Percentiles rank a stretch among this genome's conserved stretches.
Evolutionary conservation across 106 monocot species (phyloP).

Genomic region (Allium cepa): DNA sequence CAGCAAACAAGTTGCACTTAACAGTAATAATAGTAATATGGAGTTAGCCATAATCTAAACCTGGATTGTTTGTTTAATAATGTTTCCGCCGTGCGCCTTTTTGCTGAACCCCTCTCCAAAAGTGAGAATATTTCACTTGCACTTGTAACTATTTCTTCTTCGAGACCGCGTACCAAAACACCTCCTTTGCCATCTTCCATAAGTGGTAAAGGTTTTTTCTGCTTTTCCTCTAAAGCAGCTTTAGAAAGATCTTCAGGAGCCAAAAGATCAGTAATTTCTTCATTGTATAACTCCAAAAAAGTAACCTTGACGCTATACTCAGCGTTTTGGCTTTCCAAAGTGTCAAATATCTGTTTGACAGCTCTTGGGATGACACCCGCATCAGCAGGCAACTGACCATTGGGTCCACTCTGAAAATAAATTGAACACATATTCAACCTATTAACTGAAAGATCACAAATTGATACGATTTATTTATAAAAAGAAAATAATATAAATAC

Average conservation of each 20-base stretch:
- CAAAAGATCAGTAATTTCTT: slow-evolving; percentile 95
- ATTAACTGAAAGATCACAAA: no score
- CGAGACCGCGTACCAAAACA: slow-evolving; percentile 88
- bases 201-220: slow-evolving; percentile 81
- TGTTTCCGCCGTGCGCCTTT: slow-evolving; percentile 94
- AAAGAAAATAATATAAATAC: slow-evolving; percentile 37
- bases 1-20: slow-evolving; percentile 1
- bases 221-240: slow-evolving; percentile 64
- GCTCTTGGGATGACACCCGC: slow-evolving; percentile 98
- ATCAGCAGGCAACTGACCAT: slow-evolving; percentile 67
- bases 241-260: slow-evolving; percentile 93
- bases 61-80: slow-evolving; percentile 98
- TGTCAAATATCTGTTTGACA: slow-evolving; percentile 97
- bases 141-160: slow-evolving; percentile 96
- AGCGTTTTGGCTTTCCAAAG: slow-evolving; percentile 88
- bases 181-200: slow-evolving; percentile 99
- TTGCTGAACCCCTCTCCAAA: slow-evolving; percentile 87
- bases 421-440: not conserved
- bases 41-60: slow-evolving; percentile 13
- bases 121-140: slow-evolving; percentile 82
- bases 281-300: slow-evolving; percentile 95
- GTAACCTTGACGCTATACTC: slow-evolving; percentile 99
- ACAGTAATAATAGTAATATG: not conserved
- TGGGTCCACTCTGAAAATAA: slow-evolving; percentile 22
- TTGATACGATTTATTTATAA: no score